phyloP scores from a whole-genome alignment of 805 yeast genomes.

The Starmerella bacillaris region DNA sequence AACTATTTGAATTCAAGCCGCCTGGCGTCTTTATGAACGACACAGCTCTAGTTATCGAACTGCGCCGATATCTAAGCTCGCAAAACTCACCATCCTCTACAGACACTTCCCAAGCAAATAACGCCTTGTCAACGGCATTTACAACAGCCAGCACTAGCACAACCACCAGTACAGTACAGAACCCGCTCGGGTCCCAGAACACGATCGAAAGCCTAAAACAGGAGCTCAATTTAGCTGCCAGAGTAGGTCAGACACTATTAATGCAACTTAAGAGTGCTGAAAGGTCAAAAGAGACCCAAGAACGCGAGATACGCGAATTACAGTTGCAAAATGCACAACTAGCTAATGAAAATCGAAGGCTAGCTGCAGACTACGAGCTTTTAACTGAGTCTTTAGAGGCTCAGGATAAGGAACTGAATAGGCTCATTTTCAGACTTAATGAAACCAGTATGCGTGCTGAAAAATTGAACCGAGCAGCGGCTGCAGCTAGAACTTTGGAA shows the following conservation, averaged over 20 bases:
- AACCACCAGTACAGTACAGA: slow-evolving; percentile 6
- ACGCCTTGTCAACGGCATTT: too few species aligned
- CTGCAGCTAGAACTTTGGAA: slow-evolving; percentile 13
- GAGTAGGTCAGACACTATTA: slow-evolving; percentile 16
- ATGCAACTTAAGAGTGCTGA: slow-evolving; percentile 14
- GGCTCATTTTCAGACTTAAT: slow-evolving; percentile 7
- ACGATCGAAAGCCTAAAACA: slow-evolving; percentile 13
- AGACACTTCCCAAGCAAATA: background rate
- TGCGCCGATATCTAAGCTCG: slow-evolving; percentile 12
- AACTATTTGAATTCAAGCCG: too few species aligned
- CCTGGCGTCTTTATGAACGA: slow-evolving; percentile 11
- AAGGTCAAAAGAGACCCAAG: slow-evolving; percentile 6
- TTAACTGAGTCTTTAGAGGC: slow-evolving; percentile 9
- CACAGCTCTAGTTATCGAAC: slow-evolving; percentile 12
- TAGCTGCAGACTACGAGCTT: slow-evolving; percentile 11
- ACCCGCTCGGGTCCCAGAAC: slow-evolving; percentile 7
- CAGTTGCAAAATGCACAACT: slow-evolving; percentile 8
- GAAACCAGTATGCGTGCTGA: slow-evolving; percentile 9
- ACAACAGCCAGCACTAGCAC: too few species aligned
- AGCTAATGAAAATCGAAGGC: slow-evolving; percentile 10
- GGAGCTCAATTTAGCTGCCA: slow-evolving; percentile 17
- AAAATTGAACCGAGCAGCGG: slow-evolving; percentile 9
- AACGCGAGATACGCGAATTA: slow-evolving; percentile 7
- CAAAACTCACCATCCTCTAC: background rate
- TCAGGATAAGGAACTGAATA: slow-evolving; percentile 11